Base-by-base conservation (phyloP, 805 yeast species). In the Myxozyma sirexii region DNA sequence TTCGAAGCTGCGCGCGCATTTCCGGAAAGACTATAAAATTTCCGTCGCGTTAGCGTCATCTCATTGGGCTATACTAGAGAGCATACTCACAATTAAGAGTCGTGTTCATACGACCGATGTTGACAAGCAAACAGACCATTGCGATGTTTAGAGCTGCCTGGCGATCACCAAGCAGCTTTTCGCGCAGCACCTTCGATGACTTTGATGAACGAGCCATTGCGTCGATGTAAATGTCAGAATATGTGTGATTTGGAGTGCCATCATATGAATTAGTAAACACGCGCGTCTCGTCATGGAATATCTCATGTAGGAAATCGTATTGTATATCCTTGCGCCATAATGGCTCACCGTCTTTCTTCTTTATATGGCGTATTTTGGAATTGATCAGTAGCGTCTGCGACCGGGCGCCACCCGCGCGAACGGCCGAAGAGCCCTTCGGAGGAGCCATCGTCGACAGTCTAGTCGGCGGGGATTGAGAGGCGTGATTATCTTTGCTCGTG, bases 31-130 rank as follows among this genome's bases (percentile, higher is more conserved):
- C 66, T 63, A 27, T 4, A 35, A 7, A 24, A 3, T 12, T n/a
- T n/a, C 31, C 39, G 29, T 52, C 17, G 38, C 7, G n/a, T 23
- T 13, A 13, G 41, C n/a, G 6, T 10, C 17, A 31, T 21, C 15
- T 29, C 6, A 21, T 15, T 33, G 35, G 13, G 12, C 19, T 3
- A n/a, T 13, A 17, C 31, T 2, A 52, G 13, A 39, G 38, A 48
- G 5, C 3, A 7, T 2, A 38, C 62, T 33, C 33, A 64, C 67
- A 76, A 74, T 93, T 93, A 54, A 93, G 86, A 1, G 98, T 93
- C 1, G 99, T 93, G 76, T 93, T 93, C 84, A 93, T 84, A 63
- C 97, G 79, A 8, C 98, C 98, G 56, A 92, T 84, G 70, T 93
- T 93, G 17, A 93, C 97, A 61, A 93, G 77, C 39, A 93, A 74